phyloP scores from a whole-genome alignment of 768 basidiomycete species.

The Termitomyces sp. region DNA sequence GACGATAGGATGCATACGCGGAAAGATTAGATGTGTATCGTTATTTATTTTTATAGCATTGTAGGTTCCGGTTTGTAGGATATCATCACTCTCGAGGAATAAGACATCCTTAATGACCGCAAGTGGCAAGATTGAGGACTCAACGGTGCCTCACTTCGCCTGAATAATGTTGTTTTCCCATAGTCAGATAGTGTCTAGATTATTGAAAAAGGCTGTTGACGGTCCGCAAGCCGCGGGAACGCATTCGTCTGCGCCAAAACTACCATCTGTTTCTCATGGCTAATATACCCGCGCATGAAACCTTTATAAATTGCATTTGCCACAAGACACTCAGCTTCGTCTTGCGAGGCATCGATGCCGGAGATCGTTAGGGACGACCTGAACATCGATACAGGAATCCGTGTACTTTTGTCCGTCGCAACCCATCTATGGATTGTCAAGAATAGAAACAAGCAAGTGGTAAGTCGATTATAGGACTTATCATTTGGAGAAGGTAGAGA shows the following conservation, averaged over 20 bases:
- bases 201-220: slow-evolving; percentile 46
- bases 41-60: background rate
- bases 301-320: slow-evolving; percentile 95
- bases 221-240: slow-evolving; percentile 71
- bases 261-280: slow-evolving; percentile 92
- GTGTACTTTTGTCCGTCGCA: slow-evolving; percentile 60
- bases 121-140: background rate
- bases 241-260: slow-evolving; percentile 77
- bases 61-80: background rate
- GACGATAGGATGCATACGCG: slow-evolving; percentile 26
- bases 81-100: background rate
- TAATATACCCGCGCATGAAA: slow-evolving; percentile 92
- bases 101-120: background rate
- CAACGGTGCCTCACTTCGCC: background rate
- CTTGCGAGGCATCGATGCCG: slow-evolving; percentile 61
- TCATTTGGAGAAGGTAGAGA: background rate
- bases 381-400: slow-evolving; percentile 81
- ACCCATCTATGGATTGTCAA: slow-evolving; percentile 58
- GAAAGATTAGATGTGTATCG: slow-evolving; percentile 3
- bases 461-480: slow-evolving; percentile 2
- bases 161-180: background rate
- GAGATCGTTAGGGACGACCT: slow-evolving; percentile 69
- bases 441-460: background rate
- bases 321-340: slow-evolving; percentile 90
- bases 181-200: slow-evolving; percentile 16